Evolutionary conservation across 2,329 filamentous ascomycete genomes (phyloP).

Genomic region (Colletotrichum lentis): DNA sequence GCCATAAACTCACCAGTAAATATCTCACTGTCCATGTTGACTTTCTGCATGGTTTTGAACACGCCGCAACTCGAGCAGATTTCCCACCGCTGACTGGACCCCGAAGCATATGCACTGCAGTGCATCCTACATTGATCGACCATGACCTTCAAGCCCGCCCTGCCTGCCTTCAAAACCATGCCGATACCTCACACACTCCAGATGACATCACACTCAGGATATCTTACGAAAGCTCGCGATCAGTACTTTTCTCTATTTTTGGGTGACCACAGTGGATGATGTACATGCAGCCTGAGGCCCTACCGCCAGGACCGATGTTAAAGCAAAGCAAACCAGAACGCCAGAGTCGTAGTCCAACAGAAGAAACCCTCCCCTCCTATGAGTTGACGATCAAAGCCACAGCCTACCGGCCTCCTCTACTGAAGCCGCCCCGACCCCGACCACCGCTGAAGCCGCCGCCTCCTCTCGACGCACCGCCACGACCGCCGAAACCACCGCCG

Average conservation of each 20-base stretch:
- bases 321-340: conserved; percentile 38
- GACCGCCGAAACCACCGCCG: conserved; percentile 42
- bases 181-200: too few species aligned
- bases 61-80: neutral
- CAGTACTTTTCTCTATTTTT: conserved; percentile 28
- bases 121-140: neutral
- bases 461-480: conserved; percentile 40
- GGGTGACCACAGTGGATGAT: conserved; percentile 34
- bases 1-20: neutral
- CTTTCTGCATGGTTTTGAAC: neutral
- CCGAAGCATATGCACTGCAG: neutral
- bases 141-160: neutral
- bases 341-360: conserved; percentile 36
- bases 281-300: conserved; percentile 34
- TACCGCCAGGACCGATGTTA: conserved; percentile 31
- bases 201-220: neutral
- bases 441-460: conserved; percentile 35
- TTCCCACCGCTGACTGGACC: neutral
- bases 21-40: neutral
- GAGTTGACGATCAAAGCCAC: conserved; percentile 4
- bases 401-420: conserved; percentile 35
- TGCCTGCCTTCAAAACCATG: too few species aligned
- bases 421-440: conserved; percentile 37
- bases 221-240: conserved; percentile 3
- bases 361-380: conserved; percentile 30